Percentiles rank a stretch among this genome's conserved stretches.
Conservation (phyloP, 345 rosid genomes). For the Melastoma malabathricum region DNA sequence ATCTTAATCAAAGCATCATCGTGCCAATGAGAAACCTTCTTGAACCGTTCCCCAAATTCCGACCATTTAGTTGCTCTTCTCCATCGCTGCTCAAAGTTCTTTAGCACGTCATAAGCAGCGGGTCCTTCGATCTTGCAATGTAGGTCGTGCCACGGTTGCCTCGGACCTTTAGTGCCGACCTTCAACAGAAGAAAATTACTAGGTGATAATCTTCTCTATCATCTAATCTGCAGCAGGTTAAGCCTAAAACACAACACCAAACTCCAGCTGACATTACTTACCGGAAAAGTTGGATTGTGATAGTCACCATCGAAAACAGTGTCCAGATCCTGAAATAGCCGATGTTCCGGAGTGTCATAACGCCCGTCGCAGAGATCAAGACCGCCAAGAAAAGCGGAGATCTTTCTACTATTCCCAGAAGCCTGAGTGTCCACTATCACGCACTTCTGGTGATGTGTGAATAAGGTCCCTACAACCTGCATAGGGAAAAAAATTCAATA, state of each 20-base stretch:
- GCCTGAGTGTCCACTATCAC: conserved; percentile 63
- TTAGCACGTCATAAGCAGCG: conserved; percentile 82
- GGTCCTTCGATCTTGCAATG: conserved; percentile 91
- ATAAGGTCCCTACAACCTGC: conserved; percentile 66
- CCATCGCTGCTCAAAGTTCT: conserved; percentile 92
- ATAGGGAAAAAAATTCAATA: background rate
- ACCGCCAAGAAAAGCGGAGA: conserved; percentile 51
- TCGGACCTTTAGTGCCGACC: conserved; percentile 60
- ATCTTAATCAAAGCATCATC: conserved; percentile 72
- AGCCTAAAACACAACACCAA: no score
- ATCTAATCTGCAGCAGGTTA: background rate
- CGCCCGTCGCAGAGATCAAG: conserved; percentile 75
- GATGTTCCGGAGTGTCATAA: conserved; percentile 61
- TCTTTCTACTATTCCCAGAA: conserved; percentile 42
- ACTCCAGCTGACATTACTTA: conserved; percentile 15
- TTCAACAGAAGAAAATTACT: conserved; percentile 10
- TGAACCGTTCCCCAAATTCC: conserved; percentile 44
- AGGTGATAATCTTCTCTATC: background rate
- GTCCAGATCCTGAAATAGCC: conserved; percentile 40
- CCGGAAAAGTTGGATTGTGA: conserved; percentile 58
- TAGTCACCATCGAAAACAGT: conserved; percentile 36
- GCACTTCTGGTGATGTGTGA: conserved; percentile 68
- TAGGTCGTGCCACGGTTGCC: conserved; percentile 86
- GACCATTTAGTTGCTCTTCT: conserved; percentile 67
- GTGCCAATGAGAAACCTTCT: conserved; percentile 56